Evolutionary conservation across 495 filamentous ascomycete genomes (phyloP).

Genomic region (Penicillium cataractarum): DNA sequence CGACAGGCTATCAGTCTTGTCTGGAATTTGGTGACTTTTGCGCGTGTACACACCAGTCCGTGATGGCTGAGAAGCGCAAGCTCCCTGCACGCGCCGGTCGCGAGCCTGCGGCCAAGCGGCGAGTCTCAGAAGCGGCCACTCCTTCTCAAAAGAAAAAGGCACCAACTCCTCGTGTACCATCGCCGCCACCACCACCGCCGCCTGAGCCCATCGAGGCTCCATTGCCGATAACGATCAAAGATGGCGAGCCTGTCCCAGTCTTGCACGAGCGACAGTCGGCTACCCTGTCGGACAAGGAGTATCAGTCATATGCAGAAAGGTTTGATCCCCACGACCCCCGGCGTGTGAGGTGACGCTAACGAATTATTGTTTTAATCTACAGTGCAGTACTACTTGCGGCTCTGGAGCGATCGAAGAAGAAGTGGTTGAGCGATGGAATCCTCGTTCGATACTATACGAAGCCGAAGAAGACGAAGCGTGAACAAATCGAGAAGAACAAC

Average conservation of each 20-base stretch:
- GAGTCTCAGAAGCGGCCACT: constrained; percentile 47
- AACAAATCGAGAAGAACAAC: constrained; percentile 70
- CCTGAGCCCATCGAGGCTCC: constrained; percentile 53
- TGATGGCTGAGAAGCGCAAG: constrained; percentile 54
- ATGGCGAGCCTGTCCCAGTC: constrained; percentile 74
- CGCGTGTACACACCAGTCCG: background rate
- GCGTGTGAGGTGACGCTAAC: background rate
- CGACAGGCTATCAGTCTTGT: background rate
- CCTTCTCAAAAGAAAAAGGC: constrained; percentile 43
- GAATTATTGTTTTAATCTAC: background rate
- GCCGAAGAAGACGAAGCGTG: constrained; percentile 78
- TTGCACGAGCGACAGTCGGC: constrained; percentile 68
- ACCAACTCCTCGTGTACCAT: constrained; percentile 40
- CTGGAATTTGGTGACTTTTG: background rate
- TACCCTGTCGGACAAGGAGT: constrained; percentile 67
- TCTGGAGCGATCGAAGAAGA: constrained; percentile 78
- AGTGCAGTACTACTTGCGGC: constrained; percentile 87
- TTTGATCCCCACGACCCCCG: constrained; percentile 31
- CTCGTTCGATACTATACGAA: constrained; percentile 96
- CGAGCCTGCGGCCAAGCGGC: constrained; percentile 50
- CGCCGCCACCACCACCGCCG: constrained; percentile 22
- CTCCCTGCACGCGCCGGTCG: constrained; percentile 50
- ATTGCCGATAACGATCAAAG: constrained; percentile 65
- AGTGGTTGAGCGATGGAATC: constrained; percentile 86
- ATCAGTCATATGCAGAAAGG: constrained; percentile 86